Evolutionary conservation across 768 basidiomycete species (phyloP), one percentile per base, ranked within the genome.

Genomic region (Boletus reticuloceps): DNA sequence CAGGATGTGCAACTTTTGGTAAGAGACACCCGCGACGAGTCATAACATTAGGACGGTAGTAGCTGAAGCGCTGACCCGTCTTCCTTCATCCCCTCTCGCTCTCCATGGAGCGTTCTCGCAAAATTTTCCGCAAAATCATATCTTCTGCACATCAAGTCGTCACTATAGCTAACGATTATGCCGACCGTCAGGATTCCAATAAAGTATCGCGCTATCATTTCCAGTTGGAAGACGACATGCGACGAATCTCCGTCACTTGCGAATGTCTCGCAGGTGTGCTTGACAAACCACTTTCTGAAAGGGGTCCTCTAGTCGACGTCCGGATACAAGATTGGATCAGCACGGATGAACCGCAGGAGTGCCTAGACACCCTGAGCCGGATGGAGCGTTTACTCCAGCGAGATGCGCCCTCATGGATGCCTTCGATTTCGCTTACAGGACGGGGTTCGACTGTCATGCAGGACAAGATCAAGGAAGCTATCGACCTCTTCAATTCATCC

Each of bases 101-200:
- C 27, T 9, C 27, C 49, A 59, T 57, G 54, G 47, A 46, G 17
- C 55, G 55, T 29, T 50, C 56, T 11, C 43, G 54, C 22, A 49
- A 45, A n/a, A 39, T 57, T 29, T n/a, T 56, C 7, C 12, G 5
- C 22, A 58, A 37, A 10, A 40, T 57, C 11, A 17, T 38, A n/a
- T 57, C 56, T 11, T 44, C 43, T 2, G 41, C 55, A 22, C 17
- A 13, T 2, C 47, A 7, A 25, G 48, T 58, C 4, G 16, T 45
- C 22, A 6, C 12, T 8, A 47, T 16, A 31, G 54, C 56, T 22
- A 46, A 50, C 9, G 12, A 45, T 5, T 45, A 46, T 13, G 43
- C 56, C 8, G 38, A 57, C 22, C 47, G 38, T 8, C 2, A 36
- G 25, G 54, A 57, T 4, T 31, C 17, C 10, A 34, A 49, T 20